Base-by-base conservation (phyloP, 352 stramenopile genomes). In the Phytophthora boehmeriae region DNA sequence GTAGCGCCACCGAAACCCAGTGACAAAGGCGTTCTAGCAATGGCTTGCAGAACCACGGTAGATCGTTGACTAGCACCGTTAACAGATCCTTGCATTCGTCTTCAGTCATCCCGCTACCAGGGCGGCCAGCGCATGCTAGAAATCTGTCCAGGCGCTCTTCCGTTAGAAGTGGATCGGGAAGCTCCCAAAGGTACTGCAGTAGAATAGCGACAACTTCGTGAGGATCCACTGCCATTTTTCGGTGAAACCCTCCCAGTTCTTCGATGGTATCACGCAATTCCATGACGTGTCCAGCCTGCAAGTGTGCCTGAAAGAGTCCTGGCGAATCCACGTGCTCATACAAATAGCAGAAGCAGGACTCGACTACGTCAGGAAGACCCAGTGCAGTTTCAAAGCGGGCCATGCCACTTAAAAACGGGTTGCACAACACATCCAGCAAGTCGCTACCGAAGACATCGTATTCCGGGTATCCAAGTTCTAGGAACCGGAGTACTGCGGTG, bases 391-490 rank as follows among this genome's bases (percentile, higher is more conserved):
- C 86, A 30, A 95, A 95, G 45, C 86, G 82, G 14, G 86, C 86
- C 78, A 95, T 90, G 52, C 86, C 83, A 38, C 86, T 91, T 11
- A 95, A 69, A 36, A 95, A 95, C 19, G 86, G 86, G 51, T 95
- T 95, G 63, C 83, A 93, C 39, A 95, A 52, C 42, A 90, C 86
- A 49, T 93, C 81, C 16, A 89, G 59, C 34, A 95, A 63, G 43
- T 88, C 75, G 5, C 73, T 88, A 35, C 83, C 86, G 54, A 92
- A 92, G 10, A 95, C 84, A 42, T 95, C 80, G 63, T 95, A 95
- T 54, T 93, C 83, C 0, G 86, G 86, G 57, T 92, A 91, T 5
- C 86, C 83, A n/a, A 95, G 68, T 56, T 95, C 86, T 35, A 95
- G 59, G 73, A 95, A 92, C 2, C 80, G 83, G 41, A 95, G 73